Evolutionary conservation across 495 filamentous ascomycete species (phyloP).

Genomic region (Trichodelitschia bisporula): DNA sequence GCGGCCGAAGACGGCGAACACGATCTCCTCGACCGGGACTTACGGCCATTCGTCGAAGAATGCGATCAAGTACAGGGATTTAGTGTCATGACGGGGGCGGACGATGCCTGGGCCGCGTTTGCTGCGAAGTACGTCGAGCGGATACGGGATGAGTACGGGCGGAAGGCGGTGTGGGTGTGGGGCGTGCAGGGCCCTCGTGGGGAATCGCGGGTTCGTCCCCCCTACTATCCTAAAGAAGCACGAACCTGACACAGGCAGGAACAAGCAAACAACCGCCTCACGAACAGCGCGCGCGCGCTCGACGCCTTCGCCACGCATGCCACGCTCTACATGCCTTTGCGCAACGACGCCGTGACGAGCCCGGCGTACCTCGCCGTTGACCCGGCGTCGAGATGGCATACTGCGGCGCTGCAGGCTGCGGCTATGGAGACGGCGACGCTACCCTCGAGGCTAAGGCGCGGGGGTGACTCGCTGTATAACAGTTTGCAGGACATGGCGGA

Average conservation of each 20-base stretch:
- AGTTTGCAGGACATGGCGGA: conserved; percentile 40
- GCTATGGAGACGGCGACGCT: conserved; percentile 63
- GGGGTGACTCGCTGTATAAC: conserved; percentile 17
- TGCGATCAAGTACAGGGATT: conserved; percentile 79
- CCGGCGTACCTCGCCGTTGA: conserved; percentile 40
- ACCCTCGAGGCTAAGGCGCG: conserved; percentile 49
- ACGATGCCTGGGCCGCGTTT: conserved; percentile 92
- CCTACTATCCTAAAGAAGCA: neutral
- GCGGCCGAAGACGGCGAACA: conserved; percentile 54
- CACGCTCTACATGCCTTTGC: conserved; percentile 58
- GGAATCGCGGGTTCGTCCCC: conserved; percentile 28
- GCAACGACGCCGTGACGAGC: conserved; percentile 28
- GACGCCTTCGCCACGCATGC: conserved; percentile 40
- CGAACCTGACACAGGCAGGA: conserved; percentile 8
- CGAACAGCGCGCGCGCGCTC: conserved; percentile 45
- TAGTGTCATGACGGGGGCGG: conserved; percentile 51
- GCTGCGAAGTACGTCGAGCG: conserved; percentile 52
- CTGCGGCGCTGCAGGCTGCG: conserved; percentile 47
- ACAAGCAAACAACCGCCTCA: conserved; percentile 6
- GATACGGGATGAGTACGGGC: conserved; percentile 75
- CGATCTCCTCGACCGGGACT: conserved; percentile 69
- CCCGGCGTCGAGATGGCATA: conserved; percentile 50
- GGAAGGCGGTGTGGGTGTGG: conserved; percentile 67
- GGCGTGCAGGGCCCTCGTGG: conserved; percentile 42
- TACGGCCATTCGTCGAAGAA: conserved; percentile 66